A percentile compares a stretch with the other conserved stretches of the same genome.
Conservation (phyloP, 352 stramenopile species). For the Globisporangium spinosum region DNA sequence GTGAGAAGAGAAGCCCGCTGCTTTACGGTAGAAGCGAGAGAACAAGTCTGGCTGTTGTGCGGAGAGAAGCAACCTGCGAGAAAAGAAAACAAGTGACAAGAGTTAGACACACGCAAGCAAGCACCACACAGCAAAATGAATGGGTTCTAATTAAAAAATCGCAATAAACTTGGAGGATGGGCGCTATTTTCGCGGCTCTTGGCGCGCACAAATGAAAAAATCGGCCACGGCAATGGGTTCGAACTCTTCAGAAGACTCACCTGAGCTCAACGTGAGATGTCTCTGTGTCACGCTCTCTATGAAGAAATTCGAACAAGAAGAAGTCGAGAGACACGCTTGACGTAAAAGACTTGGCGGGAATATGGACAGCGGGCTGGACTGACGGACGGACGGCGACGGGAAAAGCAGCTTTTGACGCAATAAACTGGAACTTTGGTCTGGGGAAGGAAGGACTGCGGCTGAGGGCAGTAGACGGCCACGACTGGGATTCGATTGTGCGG, state of each 20-base stretch:
- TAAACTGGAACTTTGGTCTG: background rate
- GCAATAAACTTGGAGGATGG: conserved; percentile 1
- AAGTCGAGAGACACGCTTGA: conserved; percentile 9
- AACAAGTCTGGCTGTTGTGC: background rate
- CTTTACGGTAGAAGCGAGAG: background rate
- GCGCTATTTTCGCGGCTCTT: conserved; percentile 8
- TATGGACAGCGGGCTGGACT: background rate
- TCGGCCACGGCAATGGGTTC: conserved; percentile 13
- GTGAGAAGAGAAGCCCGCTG: background rate
- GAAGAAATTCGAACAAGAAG: background rate
- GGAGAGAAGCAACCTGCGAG: background rate
- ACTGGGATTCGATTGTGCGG: background rate
- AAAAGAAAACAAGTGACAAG: conserved; percentile 1
- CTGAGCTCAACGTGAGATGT: background rate
- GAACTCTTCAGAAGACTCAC: conserved; percentile 1
- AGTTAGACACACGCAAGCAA: conserved; percentile 1
- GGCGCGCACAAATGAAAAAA: conserved; percentile 9
- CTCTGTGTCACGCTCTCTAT: background rate
- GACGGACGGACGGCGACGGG: background rate
- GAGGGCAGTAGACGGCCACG: conserved; percentile 7
- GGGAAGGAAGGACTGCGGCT: background rate
- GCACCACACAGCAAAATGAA: background rate
- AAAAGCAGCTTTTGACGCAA: no score
- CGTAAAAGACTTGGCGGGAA: background rate
- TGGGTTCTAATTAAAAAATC: conserved; percentile 8